Conservation (phyloP, 352 stramenopile species). For the Blastocystis sp. region DNA sequence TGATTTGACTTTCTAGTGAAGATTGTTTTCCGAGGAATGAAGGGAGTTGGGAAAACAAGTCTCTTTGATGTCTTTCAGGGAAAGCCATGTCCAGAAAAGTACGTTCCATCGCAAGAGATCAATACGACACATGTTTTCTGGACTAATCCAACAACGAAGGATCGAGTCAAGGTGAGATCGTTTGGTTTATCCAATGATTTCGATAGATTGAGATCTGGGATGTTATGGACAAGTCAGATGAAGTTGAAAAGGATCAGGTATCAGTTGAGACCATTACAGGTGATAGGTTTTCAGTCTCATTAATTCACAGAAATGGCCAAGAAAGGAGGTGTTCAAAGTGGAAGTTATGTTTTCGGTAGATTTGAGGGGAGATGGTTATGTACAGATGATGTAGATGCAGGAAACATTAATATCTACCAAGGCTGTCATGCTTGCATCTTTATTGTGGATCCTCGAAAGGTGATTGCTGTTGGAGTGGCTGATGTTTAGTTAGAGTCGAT, state of each 20-base stretch:
- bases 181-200: background rate
- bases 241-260: conserved; percentile 28
- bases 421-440: conserved; percentile 51
- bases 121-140: conserved; percentile 55
- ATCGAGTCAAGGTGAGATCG: conserved; percentile 8
- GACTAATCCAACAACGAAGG: conserved; percentile 53
- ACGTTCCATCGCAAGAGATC: conserved; percentile 42
- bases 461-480: background rate
- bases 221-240: conserved; percentile 13
- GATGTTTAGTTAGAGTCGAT: conserved; percentile 29
- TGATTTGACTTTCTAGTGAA: conserved; percentile 5
- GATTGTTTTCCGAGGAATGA: conserved; percentile 58
- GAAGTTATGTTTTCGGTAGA: conserved; percentile 56
- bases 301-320: conserved; percentile 33
- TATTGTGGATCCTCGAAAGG: conserved; percentile 44
- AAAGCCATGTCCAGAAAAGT: conserved; percentile 30
- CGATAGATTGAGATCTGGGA: conserved; percentile 63
- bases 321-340: conserved; percentile 41
- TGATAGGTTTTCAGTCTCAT: background rate
- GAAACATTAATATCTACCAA: conserved; percentile 59
- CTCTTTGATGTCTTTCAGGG: conserved; percentile 63
- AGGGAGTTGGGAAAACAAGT: conserved; percentile 42
- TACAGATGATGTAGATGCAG: background rate
- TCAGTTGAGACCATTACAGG: conserved; percentile 35
- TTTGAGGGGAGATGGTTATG: background rate